Conservation (phyloP, 2,329 filamentous ascomycete genomes). For the Fusarium dimerum region DNA sequence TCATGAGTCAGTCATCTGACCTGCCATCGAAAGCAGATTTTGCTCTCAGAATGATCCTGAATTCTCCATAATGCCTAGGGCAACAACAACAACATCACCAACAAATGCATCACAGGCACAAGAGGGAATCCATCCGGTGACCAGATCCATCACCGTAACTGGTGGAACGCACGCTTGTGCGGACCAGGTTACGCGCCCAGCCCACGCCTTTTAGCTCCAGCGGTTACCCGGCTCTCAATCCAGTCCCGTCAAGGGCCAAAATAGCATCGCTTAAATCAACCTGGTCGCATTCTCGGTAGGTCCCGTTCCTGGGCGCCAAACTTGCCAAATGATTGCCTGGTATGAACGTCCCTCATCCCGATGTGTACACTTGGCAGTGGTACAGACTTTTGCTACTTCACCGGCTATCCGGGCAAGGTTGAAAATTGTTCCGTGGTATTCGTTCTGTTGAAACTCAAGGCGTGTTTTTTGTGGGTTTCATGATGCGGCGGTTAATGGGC, state of each 20-base stretch:
- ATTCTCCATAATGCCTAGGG: too few species aligned
- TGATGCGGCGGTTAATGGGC: neutral
- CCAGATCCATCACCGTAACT: neutral
- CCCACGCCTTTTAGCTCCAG: neutral
- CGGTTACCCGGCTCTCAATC: neutral
- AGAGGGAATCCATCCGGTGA: neutral
- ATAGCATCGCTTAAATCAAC: neutral
- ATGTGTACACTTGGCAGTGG: neutral
- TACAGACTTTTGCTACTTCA: neutral
- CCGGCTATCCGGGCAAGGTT: neutral
- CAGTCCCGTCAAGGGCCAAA: neutral
- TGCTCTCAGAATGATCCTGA: too few species aligned
- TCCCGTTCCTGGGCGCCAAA: neutral
- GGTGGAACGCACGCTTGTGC: neutral
- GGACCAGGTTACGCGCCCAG: neutral
- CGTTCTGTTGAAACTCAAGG: neutral
- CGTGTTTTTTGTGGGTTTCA: neutral
- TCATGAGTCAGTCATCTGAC: too few species aligned
- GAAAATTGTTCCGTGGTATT: too few species aligned
- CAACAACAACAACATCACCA: too few species aligned
- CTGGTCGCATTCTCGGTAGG: neutral
- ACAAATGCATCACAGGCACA: too few species aligned
- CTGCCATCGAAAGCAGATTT: too few species aligned
- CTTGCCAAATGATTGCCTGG: too few species aligned
- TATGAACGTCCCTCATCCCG: too few species aligned